Evolutionary conservation across 1,139 yeast genomes (phyloP), one percentile per base, ranked within the genome.

Genomic region (Protomyces lactucae-debilis): DNA sequence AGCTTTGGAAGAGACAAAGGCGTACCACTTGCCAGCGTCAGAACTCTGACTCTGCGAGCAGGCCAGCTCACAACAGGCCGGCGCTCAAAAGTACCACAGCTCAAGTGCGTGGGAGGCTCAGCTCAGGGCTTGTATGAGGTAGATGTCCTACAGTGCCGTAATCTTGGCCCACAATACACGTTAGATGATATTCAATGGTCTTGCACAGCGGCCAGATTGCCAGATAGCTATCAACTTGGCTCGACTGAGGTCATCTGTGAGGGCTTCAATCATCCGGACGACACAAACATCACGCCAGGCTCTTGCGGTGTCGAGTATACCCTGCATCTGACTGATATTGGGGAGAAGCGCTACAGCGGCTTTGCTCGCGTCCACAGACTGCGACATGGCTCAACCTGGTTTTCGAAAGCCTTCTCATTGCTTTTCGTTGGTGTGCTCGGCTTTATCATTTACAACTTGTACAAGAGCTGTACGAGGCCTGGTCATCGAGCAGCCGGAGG

Each of bases 291-390:
- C 6, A 35, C 52, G 21, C 40, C 46, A 16, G 64, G 64, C 9
- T 46, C 57, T 18, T 60, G 64, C 51, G 48, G 46, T 16, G 37
- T 39, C n/a, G 64, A 60, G 39, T 60, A 60, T 32, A 52, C 57
- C 2, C 64, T 60, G 18, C 52, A 52, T 18, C 39, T 60, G 39
- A 56, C 64, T 36, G 57, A 63, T 37, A 25, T 48, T 32, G 65
- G 63, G 16, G 43, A 36, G 53, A 18, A 76, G 75, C 67, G 85
- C 82, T 69, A 73, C 73, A 63, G 87, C 25, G 48, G 48, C 25
- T 43, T 43, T 43, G 85, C 48, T 6, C 48, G 48, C 48, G 25
- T 43, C 3, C 48, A 43, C 25, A 43, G 18, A 23, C 18, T 43
- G 48, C 48, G 48, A n/a, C 48, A 43, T 18, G 48, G 48, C 25